Percentiles rank a stretch among this genome's conserved stretches.
These are phyloP conservation scores for Dothistroma pini DNA, from an alignment of 2,329 filamentous ascomycete species.

Conservation along the genomic window DNA sequence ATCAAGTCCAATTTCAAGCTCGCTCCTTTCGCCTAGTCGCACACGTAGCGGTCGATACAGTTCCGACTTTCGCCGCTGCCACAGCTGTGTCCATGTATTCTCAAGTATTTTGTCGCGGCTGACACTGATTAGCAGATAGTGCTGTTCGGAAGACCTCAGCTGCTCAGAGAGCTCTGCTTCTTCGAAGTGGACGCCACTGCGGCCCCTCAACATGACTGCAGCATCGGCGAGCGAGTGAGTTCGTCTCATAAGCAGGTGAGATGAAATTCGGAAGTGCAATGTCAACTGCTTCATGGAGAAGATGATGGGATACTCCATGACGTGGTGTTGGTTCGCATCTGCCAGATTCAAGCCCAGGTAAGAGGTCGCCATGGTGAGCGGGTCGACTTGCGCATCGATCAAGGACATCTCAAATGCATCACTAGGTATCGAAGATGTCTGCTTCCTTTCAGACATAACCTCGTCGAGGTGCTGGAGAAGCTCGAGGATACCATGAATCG, in stretches of 20 bases:
- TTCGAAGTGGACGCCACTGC: conserved; percentile 6
- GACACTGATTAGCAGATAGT: conserved; percentile 45
- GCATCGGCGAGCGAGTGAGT: conserved; percentile 7
- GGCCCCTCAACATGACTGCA: conserved; percentile 3
- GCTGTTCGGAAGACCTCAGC: conserved; percentile 36
- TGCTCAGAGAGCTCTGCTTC: conserved; percentile 28
- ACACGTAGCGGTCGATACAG: conserved; percentile 83
- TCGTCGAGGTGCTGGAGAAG: conserved; percentile 4
- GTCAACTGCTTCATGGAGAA: conserved; percentile 71
- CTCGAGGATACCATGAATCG: conserved; percentile 14
- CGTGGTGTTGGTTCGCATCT: neutral
- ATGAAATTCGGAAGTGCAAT: conserved; percentile 82
- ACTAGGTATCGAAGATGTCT: neutral
- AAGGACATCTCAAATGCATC: conserved; percentile 16
- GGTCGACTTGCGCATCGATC: conserved; percentile 2
- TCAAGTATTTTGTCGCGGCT: conserved; percentile 40
- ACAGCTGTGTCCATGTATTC: conserved; percentile 73
- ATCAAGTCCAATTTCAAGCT: conserved; percentile 84
- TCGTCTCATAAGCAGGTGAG: conserved; percentile 73
- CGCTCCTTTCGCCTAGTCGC: conserved; percentile 69
- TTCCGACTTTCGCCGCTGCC: conserved; percentile 78
- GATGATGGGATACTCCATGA: conserved; percentile 76
- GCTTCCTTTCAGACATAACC: neutral
- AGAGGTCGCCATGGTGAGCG: neutral
- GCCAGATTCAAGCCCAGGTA: neutral